phyloP scores from a whole-genome alignment of 169 alveolate species.

The Plasmodium gaboni region DNA sequence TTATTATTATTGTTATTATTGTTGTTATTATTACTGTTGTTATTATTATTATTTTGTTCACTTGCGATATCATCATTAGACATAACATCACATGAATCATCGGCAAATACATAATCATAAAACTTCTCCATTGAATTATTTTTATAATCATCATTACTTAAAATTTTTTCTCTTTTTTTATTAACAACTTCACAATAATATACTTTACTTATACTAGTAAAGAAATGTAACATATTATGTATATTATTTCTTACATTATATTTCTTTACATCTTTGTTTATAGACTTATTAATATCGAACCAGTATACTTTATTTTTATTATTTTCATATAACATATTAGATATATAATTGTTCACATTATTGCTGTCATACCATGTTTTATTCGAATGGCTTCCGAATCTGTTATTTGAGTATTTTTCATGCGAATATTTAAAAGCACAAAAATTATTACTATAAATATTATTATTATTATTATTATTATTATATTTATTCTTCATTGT shows the following conservation, averaged over 20 bases:
- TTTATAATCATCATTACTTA: constrained; percentile 12
- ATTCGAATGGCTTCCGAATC: not conserved
- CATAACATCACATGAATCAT: constrained; percentile 15
- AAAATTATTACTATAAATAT: too few relatives aligned
- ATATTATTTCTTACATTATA: constrained; percentile 26
- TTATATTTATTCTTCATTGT: too few relatives aligned
- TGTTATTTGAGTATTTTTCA: too few relatives aligned
- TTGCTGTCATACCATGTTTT: not conserved
- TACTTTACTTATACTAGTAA: constrained; percentile 58
- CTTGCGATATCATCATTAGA: not conserved
- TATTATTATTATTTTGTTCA: not conserved
- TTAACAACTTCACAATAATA: constrained; percentile 53
- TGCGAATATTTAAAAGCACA: too few relatives aligned
- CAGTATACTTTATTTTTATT: constrained; percentile 26
- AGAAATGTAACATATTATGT: constrained; percentile 20
- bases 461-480: too few relatives aligned
- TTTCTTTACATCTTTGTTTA: constrained; percentile 28
- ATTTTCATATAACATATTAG: constrained; percentile 4
- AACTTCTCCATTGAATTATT: constrained; percentile 22
- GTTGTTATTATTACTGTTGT: not conserved
- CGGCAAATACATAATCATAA: constrained; percentile 41
- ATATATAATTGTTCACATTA: not conserved
- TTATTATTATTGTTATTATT: not conserved
- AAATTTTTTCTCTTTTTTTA: constrained; percentile 42
- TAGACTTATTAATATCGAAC: constrained; percentile 32